Base-by-base conservation (phyloP, 208 protist genomes). In the Wallacemonas sp. region DNA sequence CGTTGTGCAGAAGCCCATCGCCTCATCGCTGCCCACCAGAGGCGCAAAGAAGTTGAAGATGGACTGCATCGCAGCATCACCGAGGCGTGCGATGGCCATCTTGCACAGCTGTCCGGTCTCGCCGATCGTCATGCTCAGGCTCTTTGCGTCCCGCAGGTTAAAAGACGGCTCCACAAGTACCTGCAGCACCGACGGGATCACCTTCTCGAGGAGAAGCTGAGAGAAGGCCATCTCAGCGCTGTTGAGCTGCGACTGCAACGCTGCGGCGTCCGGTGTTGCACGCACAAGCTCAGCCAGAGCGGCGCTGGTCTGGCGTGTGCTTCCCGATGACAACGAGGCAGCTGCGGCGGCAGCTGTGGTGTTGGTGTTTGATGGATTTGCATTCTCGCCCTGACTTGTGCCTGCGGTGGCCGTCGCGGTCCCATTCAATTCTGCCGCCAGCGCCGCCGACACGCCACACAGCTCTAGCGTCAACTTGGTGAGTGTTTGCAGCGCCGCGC, bases 71-170 rank as follows among this genome's bases (percentile, higher is more conserved):
- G 71, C 78, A 0, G 66, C 36, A 6, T 88, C 81, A 1, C 72
- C 74, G n/a, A 71, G 67, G 14, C 70, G 78, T 2, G 46, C n/a
- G 47, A 66, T 62, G 38, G 44, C n/a, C 48, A 64, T 27, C 27
- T 73, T 65, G 16, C 74, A 80, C 2, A 93, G 46, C 24, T 76
- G 65, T n/a, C 79, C 65, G 9, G 83, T 49, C 36, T 93, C 83
- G 2, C 76, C 83, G 27, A 90, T 38, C 12, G 90, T 36, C 38
- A 90, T 27, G 17, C 29, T 41, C 54, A 81, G 73, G 65, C 79
- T 90, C 71, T 90, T 90, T 1, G 83, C 87, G 52, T 93, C 87
- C 57, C 68, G 71, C 16, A 88, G 65, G 67, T 93, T 83, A 76
- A 93, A 88, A 2, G 21, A 36, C 2, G 69, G 63, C 1, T 61